Percentiles rank a stretch among this genome's conserved stretches.
phyloP scores from a whole-genome alignment of 2,329 filamentous ascomycete genomes.

The Neofusicoccum ribis region DNA sequence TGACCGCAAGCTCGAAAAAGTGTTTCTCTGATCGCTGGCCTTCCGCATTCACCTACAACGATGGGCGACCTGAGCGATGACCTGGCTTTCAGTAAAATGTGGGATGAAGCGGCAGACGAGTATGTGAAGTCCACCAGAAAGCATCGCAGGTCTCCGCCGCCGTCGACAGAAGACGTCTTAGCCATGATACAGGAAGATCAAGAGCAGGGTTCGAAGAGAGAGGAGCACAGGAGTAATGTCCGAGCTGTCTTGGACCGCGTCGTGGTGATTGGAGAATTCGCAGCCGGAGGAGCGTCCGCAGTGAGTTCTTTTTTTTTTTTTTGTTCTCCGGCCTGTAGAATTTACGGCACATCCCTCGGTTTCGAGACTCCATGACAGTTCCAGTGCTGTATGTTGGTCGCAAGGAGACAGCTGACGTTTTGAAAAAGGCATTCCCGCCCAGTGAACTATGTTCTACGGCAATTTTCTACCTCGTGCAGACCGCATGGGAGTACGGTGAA shows the following conservation, averaged over 20 bases:
- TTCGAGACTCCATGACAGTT: too few species aligned
- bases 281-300: not conserved
- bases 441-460: not conserved
- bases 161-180: not conserved
- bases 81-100: not conserved
- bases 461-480: not conserved
- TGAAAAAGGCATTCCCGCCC: not conserved
- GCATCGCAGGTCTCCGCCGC: not conserved
- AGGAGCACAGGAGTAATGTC: not conserved
- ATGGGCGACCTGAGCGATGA: constrained; percentile 23
- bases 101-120: not conserved
- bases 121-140: not conserved
- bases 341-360: too few species aligned
- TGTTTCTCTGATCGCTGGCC: not conserved
- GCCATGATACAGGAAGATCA: not conserved
- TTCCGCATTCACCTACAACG: constrained; percentile 29
- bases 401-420: not conserved
- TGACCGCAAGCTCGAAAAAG: not conserved
- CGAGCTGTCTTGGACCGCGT: not conserved
- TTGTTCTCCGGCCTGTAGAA: too few species aligned
- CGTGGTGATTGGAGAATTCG: not conserved
- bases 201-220: not conserved
- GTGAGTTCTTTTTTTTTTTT: not conserved
- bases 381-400: not conserved
- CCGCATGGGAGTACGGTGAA: not conserved